Evolutionary conservation across 2,329 filamentous ascomycete species (phyloP), one percentile per base, ranked within the genome.

Genomic region (Metarhizium sp.): DNA sequence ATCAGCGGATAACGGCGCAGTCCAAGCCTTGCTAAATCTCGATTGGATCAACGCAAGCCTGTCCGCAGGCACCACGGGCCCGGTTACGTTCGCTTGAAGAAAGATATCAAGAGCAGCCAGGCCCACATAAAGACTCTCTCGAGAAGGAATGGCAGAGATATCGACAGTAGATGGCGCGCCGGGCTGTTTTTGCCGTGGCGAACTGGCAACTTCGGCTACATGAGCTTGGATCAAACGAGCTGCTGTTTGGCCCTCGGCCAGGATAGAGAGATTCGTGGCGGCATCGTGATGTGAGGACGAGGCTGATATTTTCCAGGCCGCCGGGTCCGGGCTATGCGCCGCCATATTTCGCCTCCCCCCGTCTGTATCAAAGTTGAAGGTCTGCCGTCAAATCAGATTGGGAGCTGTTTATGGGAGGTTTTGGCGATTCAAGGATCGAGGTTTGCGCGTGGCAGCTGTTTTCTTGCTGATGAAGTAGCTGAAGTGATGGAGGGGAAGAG

Each of bases 41-140:
- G 59, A 57, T 36, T 72, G 67, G n/a, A 78, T 55, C 2, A 62
- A 53, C 36, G 57, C 46, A 46, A 61, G 52, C 43, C 62, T 55
- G 11, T 58, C 50, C 16, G 55, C 59, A 0, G 70, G 62, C n/a
- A 95, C 74, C 0, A 90, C 86, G 1, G 92, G 92, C 0, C 92
- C 92, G 3, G 92, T 96, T 54, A 95, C 88, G 66, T 90, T 96
- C 1, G 84, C 84, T 68, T 96, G 92, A 16, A 96, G 71, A 67
- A 96, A 96, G 11, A 86, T 82, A 64, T 90, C 80, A 11, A 96
- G 77, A 2, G 71, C 66, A 45, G 71, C 70, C 7, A 71, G 53
- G 6, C 64, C 69, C 30, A 72, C 62, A 14, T 63, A 59, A 1
- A 71, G 59, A 11, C 61, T 56, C 18, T 62, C 59, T 11, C 59